A percentile compares a stretch with the other conserved stretches of the same genome.
phyloP scores from a whole-genome alignment of 2,329 filamentous ascomycete species.

The Ophiostoma ulmi region DNA sequence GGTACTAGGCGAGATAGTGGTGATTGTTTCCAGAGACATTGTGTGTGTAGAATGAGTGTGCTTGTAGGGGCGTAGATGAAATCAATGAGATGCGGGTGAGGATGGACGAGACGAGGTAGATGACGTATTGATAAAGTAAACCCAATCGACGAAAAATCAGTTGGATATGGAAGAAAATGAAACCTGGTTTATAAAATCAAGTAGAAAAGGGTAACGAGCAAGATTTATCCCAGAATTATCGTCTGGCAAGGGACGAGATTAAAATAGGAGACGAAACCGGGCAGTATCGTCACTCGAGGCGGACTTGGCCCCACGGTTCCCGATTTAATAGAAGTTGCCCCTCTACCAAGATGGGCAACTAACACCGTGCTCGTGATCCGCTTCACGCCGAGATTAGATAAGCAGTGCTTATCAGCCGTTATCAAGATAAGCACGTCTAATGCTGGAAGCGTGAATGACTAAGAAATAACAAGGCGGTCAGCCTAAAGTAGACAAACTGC shows the following conservation, averaged over 20 bases:
- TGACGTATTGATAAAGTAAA: not conserved
- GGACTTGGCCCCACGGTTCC: slow-evolving; percentile 12
- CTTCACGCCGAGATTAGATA: slow-evolving; percentile 11
- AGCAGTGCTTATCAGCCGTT: not conserved
- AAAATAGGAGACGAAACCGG: not conserved
- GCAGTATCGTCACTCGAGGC: slow-evolving; percentile 1
- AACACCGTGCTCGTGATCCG: slow-evolving; percentile 10
- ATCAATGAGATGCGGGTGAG: not conserved
- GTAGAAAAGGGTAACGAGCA: not conserved
- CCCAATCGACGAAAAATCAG: not conserved
- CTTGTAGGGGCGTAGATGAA: not conserved
- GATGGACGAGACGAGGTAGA: not conserved
- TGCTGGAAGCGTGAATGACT: not conserved
- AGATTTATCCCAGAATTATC: not conserved
- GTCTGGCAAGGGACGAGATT: not conserved
- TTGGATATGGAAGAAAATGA: not conserved
- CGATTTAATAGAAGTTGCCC: slow-evolving; percentile 3
- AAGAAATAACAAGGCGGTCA: not conserved
- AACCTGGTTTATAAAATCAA: not conserved
- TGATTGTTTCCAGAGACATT: slow-evolving; percentile 62
- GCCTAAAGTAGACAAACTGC: not conserved
- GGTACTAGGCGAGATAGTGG: slow-evolving; percentile 84
- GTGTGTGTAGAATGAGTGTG: not conserved
- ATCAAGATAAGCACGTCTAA: not conserved
- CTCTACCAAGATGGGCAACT: slow-evolving; percentile 14